Evolutionary conservation across 2,329 filamentous ascomycete genomes (phyloP).

Genomic region (Aurifilum marmelostoma): DNA sequence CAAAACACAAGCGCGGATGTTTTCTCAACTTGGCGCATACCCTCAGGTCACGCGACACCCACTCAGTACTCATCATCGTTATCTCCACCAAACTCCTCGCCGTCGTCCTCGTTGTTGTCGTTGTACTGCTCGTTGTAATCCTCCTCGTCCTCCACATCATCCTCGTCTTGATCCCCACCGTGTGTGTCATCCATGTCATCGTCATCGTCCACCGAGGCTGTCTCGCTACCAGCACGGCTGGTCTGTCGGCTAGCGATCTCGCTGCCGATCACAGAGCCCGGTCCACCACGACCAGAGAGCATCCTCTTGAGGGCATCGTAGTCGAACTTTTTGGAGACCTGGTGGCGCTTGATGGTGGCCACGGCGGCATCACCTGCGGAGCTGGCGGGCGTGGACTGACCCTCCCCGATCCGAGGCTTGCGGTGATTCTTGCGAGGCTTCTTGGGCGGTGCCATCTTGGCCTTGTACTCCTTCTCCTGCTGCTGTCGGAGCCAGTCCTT

Average conservation of each 20-base stretch:
- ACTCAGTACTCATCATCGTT: conserved; percentile 18
- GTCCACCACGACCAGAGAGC: conserved; percentile 52
- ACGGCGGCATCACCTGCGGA: conserved; percentile 71
- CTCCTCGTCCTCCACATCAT: conserved; percentile 13
- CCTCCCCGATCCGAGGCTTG: conserved; percentile 64
- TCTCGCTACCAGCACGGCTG: conserved; percentile 41
- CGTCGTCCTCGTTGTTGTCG: conserved; percentile 13
- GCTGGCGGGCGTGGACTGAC: conserved; percentile 66
- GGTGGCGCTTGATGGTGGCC: conserved; percentile 68
- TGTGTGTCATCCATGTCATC: conserved; percentile 20
- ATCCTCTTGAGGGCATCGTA: conserved; percentile 66
- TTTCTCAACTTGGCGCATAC: not conserved
- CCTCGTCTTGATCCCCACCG: conserved; percentile 11
- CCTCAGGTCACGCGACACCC: not conserved
- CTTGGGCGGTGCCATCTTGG: conserved; percentile 67
- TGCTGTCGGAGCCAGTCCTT: conserved; percentile 89
- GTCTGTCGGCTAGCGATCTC: conserved; percentile 41
- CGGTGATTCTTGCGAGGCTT: conserved; percentile 54
- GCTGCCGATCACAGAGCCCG: conserved; percentile 56
- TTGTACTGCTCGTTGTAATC: conserved; percentile 7
- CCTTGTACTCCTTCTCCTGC: conserved; percentile 79
- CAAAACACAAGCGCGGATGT: not conserved
- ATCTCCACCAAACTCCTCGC: conserved; percentile 15
- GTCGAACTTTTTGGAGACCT: conserved; percentile 76
- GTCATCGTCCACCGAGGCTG: conserved; percentile 32